These are phyloP conservation scores for Paragyromitra xinjiangensis DNA, from an alignment of 495 filamentous ascomycete genomes.

Conservation along the genomic window DNA sequence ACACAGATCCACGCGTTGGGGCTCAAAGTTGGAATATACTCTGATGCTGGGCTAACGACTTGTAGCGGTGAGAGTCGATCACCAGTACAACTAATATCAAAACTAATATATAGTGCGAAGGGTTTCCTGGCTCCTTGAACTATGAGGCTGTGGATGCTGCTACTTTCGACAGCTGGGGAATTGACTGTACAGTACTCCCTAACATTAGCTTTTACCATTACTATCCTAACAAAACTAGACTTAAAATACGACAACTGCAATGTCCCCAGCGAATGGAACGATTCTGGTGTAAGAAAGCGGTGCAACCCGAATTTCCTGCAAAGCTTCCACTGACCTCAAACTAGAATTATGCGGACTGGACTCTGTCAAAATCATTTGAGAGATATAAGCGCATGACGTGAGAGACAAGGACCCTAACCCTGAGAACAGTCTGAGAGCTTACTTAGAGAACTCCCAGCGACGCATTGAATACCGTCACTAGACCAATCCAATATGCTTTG, in stretches of 20 bases:
- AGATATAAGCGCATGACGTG: constrained; percentile 70
- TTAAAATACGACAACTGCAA: constrained; percentile 80
- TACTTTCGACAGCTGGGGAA: constrained; percentile 70
- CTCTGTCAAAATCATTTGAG: constrained; percentile 63
- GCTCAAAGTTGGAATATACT: constrained; percentile 73
- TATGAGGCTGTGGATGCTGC: constrained; percentile 70
- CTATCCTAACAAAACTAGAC: constrained; percentile 59
- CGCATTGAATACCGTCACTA: constrained; percentile 24
- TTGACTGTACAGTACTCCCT: constrained; percentile 64
- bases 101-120: constrained; percentile 56
- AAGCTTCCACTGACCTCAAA: neutral
- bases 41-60: constrained; percentile 67
- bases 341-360: constrained; percentile 60
- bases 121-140: constrained; percentile 69
- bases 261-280: constrained; percentile 54
- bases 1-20: constrained; percentile 69
- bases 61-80: constrained; percentile 62
- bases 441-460: neutral
- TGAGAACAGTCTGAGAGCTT: neutral
- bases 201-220: neutral
- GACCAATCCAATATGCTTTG: constrained; percentile 39
- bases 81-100: neutral
- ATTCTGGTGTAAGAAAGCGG: constrained; percentile 44
- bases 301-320: neutral
- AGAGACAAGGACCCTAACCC: constrained; percentile 60